Conservation (phyloP, 768 basidiomycete genomes). For the Lactarius hatsudake region DNA sequence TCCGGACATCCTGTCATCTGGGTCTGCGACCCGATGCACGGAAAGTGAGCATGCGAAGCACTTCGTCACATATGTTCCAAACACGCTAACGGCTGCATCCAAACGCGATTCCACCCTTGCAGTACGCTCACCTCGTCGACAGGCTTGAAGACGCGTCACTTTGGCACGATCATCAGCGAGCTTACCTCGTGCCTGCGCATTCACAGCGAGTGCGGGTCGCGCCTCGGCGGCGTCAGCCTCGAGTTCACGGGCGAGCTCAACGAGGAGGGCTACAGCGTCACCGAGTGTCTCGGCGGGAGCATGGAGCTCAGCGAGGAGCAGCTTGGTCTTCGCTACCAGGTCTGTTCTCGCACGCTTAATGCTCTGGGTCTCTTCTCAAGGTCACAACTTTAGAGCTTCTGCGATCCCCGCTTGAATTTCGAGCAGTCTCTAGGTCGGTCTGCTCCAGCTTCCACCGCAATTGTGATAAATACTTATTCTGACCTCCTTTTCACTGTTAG, state of each 20-base stretch:
- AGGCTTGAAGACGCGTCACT: slow-evolving; percentile 88
- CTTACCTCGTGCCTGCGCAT: slow-evolving; percentile 79
- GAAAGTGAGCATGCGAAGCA: slow-evolving; percentile 67
- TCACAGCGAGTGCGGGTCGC: slow-evolving; percentile 69
- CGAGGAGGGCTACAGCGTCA: slow-evolving; percentile 61
- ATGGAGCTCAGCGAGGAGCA: slow-evolving; percentile 92
- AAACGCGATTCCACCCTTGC: background rate
- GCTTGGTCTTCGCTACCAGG: slow-evolving; percentile 87
- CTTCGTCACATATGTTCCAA: background rate
- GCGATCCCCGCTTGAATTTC: slow-evolving; percentile 91
- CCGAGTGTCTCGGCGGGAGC: slow-evolving; percentile 94
- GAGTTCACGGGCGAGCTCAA: slow-evolving; percentile 93
- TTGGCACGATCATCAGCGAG: slow-evolving; percentile 85
- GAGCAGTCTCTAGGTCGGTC: slow-evolving; percentile 87
- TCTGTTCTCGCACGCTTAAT: slow-evolving; percentile 32
- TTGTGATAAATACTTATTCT: background rate
- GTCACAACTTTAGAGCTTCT: slow-evolving; percentile 58
- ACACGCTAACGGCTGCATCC: background rate
- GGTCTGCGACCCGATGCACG: slow-evolving; percentile 99
- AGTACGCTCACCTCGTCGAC: slow-evolving; percentile 81
- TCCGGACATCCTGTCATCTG: slow-evolving; percentile 88
- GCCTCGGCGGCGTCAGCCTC: slow-evolving; percentile 79
- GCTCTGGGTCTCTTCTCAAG: background rate
- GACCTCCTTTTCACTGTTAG: slow-evolving; percentile 35
- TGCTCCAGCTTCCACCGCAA: background rate